Base-by-base conservation (phyloP, 139 green algal species). In the Nannochloris sp. region DNA sequence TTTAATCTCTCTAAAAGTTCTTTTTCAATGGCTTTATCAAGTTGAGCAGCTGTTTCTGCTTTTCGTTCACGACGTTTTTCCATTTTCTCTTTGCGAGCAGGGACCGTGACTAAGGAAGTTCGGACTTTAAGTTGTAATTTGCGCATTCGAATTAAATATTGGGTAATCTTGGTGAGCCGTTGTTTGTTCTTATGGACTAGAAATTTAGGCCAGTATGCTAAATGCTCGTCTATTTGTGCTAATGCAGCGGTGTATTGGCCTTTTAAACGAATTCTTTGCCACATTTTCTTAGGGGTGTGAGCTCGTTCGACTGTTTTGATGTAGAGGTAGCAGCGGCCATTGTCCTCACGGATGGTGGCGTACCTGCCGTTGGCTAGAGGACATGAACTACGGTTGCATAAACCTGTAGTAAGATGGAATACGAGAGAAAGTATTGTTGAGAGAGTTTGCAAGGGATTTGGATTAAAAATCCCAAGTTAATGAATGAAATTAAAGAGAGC, bases 131-230 rank as follows among this genome's bases (percentile, higher is more conserved):
- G 70, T 60, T 86, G 81, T 44, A 99, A 77, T 70, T 86, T 89
- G 34, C 90, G 84, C 83, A 96, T 94, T 55, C 94, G 87, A 44
- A 99, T 96, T 54, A 98, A 82, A 81, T 97, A 97, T 82, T 99
- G 94, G 48, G 91, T 97, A 77, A 99, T 97, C 78, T 98, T 98
- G 23, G 94, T 99, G 37, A 99, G 77, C n/a, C 94, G 81, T 83
- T 99, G 94, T 83, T 99, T 99, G 86, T 96, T 98, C 79, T 99
- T 99, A 78, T 99, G 94, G 45, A 98, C 87, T 65, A 98, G 72
- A 70, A 97, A 97, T 76, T 98, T 96, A 44, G 94, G 92, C 89
- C 91, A 98, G 75, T 90, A 90, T 36, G 81, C 73, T 55, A 97
- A 67, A 75, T 92, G 86, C 42, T 86, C 76, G 70, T 95, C 87